Conservation (phyloP, 768 basidiomycete species). For the Boletus sp. region DNA sequence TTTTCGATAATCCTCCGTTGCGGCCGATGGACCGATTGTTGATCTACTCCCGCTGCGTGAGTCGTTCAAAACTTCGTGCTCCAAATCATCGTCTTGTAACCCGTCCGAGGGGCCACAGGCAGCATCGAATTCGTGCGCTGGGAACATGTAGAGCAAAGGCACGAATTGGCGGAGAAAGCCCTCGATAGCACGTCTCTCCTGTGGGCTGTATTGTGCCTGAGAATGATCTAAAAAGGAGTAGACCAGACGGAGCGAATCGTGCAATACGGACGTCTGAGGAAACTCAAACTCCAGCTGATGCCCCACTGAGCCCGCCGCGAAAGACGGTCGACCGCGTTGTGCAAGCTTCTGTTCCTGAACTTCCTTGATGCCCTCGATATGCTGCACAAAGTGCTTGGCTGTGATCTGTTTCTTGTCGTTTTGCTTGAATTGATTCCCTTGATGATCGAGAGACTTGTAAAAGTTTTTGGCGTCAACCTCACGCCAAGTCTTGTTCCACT, state of each 20-base stretch:
- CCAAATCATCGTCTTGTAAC: constrained; percentile 37
- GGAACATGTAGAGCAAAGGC: constrained; percentile 74
- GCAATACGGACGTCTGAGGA: constrained; percentile 74
- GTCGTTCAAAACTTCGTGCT: constrained; percentile 24
- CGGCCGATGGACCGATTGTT: constrained; percentile 46
- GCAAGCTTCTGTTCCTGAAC: constrained; percentile 47
- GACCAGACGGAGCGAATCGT: constrained; percentile 87
- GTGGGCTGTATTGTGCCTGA: constrained; percentile 65
- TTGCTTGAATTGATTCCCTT: constrained; percentile 90
- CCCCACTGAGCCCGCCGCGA: constrained; percentile 47
- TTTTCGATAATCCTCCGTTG: constrained; percentile 71
- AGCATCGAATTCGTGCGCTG: constrained; percentile 63
- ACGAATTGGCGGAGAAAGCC: constrained; percentile 82
- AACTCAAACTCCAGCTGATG: constrained; percentile 81
- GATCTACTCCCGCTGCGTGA: constrained; percentile 43
- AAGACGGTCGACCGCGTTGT: constrained; percentile 34
- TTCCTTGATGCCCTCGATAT: constrained; percentile 70
- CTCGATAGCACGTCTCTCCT: constrained; percentile 83
- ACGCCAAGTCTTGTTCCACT: constrained; percentile 96
- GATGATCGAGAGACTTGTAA: constrained; percentile 96
- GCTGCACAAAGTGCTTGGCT: constrained; percentile 74
- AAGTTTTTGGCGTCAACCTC: constrained; percentile 97
- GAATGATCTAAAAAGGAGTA: constrained; percentile 90
- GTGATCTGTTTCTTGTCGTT: constrained; percentile 95
- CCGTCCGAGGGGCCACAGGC: constrained; percentile 57